These are phyloP conservation scores for Arctostaphylos glauca DNA, from an alignment of 148 eudicot species.

Conservation along the genomic window DNA sequence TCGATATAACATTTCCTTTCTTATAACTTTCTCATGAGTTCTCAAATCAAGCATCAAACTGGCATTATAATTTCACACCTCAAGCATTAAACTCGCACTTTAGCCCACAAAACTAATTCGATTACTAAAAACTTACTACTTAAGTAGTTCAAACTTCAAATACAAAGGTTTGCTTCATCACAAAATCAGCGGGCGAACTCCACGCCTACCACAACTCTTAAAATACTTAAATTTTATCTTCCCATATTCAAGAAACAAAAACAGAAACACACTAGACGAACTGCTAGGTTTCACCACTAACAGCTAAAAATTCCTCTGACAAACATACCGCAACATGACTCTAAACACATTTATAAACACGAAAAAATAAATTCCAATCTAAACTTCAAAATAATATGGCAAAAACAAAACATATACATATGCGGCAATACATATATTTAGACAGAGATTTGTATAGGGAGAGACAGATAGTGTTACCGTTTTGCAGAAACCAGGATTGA, in stretches of 20 bases:
- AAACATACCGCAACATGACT: background rate
- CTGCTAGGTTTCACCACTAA: background rate
- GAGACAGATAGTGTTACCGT: slow-evolving; percentile 1
- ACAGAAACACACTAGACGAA: background rate
- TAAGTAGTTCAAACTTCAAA: background rate
- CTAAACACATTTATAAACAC: background rate
- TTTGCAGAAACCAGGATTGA: background rate
- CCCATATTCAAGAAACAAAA: background rate
- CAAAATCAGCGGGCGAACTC: background rate
- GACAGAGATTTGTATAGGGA: too few species aligned
- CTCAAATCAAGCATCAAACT: background rate
- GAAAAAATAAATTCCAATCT: background rate
- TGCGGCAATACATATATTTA: background rate
- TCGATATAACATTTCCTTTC: background rate
- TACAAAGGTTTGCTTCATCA: background rate
- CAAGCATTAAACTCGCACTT: background rate
- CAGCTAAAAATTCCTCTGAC: background rate
- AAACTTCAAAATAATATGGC: background rate
- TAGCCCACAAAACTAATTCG: background rate
- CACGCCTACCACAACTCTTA: background rate
- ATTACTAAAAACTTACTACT: background rate
- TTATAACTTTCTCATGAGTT: background rate
- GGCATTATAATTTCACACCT: background rate
- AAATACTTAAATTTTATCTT: background rate
- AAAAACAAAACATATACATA: too few species aligned